These are phyloP conservation scores for Mycosphaerelloides madeirae DNA, from an alignment of 2,329 filamentous ascomycete genomes.

Conservation along the genomic window DNA sequence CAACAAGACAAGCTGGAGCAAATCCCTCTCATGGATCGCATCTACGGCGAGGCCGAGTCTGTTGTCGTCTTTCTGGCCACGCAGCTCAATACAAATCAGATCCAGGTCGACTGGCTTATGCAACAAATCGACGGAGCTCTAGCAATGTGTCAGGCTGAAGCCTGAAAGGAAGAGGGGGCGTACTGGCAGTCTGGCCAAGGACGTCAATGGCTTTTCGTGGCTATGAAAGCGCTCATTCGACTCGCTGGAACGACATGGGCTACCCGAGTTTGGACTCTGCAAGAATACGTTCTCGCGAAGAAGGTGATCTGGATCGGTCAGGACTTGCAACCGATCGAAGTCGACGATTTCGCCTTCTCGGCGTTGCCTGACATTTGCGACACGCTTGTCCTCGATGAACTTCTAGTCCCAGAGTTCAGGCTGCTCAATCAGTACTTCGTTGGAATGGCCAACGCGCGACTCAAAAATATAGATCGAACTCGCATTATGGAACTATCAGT, in stretches of 20 bases:
- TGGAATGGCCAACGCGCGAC: too few relatives aligned
- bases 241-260: conserved; percentile 2
- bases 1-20: conserved; percentile 2
- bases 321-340: neutral
- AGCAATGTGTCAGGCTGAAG: conserved; percentile 5
- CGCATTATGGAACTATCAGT: too few relatives aligned
- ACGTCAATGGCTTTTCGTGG: neutral
- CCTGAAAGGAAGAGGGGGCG: conserved; percentile 1
- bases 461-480: too few relatives aligned
- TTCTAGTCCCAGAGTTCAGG: too few relatives aligned
- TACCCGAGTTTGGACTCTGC: conserved; percentile 2
- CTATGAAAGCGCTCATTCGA: neutral
- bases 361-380: conserved; percentile 6
- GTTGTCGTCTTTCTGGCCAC: conserved; percentile 1
- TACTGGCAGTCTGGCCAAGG: conserved; percentile 2
- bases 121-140: conserved; percentile 3
- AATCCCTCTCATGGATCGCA: conserved; percentile 2
- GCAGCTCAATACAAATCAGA: neutral
- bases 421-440: too few relatives aligned
- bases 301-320: conserved; percentile 1
- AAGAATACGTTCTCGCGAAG: conserved; percentile 4
- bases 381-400: conserved; percentile 3
- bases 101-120: neutral
- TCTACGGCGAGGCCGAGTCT: conserved; percentile 1
- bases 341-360: conserved; percentile 3